These are phyloP conservation scores for Cyanodermella asteris DNA, from an alignment of 2,329 filamentous ascomycete genomes.

Conservation along the genomic window DNA sequence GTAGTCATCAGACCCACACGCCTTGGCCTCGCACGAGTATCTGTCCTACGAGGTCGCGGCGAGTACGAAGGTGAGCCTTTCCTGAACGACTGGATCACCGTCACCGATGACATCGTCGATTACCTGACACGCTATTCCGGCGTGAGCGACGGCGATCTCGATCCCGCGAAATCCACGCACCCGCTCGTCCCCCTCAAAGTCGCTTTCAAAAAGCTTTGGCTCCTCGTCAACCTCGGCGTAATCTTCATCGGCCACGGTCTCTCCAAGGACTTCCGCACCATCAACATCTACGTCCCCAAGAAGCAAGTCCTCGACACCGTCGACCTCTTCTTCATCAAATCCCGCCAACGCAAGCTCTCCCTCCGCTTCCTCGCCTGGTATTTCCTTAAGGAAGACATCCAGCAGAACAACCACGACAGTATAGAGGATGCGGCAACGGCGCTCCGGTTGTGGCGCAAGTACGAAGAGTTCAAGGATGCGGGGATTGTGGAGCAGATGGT, in stretches of 20 bases:
- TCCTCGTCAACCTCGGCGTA: constrained; percentile 82
- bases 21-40: constrained; percentile 79
- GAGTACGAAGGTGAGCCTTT: constrained; percentile 64
- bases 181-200: constrained; percentile 72
- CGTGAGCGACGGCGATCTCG: constrained; percentile 67
- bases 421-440: constrained; percentile 91
- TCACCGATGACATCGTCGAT: constrained; percentile 78
- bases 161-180: constrained; percentile 54
- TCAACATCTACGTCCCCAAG: constrained; percentile 89
- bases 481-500: constrained; percentile 67
- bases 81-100: constrained; percentile 91
- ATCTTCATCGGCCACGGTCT: constrained; percentile 86
- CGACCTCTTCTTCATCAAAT: constrained; percentile 67
- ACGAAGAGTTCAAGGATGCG: constrained; percentile 68
- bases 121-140: constrained; percentile 90
- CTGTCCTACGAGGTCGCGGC: constrained; percentile 63
- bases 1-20: constrained; percentile 82
- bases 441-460: constrained; percentile 72
- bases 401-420: constrained; percentile 77
- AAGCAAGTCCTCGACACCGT: constrained; percentile 85
- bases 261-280: constrained; percentile 88
- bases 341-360: constrained; percentile 65
- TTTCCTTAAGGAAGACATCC: constrained; percentile 81
- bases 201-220: constrained; percentile 96
- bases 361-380: constrained; percentile 82